phyloP scores from a whole-genome alignment of 78 protist genomes.

The Anaeramoeba ignava region DNA sequence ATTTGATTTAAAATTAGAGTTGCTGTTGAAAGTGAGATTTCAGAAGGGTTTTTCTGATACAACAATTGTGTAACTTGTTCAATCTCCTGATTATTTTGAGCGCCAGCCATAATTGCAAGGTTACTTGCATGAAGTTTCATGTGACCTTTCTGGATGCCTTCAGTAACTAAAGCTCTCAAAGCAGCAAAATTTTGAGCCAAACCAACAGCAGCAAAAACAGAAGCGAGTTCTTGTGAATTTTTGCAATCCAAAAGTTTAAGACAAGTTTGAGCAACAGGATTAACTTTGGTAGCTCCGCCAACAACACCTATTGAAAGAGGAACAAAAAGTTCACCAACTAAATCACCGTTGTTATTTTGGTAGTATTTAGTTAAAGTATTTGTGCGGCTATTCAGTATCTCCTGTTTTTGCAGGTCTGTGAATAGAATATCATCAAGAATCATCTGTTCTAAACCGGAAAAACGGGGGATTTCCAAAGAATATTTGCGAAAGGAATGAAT shows the following conservation, averaged over 20 bases:
- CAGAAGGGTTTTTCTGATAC: no score
- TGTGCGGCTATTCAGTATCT: not conserved
- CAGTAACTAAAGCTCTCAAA: constrained; percentile 12
- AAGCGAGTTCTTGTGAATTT: not conserved
- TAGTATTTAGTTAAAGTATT: not conserved
- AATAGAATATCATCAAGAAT: not conserved
- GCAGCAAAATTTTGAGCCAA: constrained; percentile 34
- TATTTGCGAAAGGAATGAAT: no score
- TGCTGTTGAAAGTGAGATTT: no score
- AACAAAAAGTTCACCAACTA: constrained; percentile 5
- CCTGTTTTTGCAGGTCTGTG: no score
- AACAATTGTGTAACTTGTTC: no score
- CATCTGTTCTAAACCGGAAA: not conserved
- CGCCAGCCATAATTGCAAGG: no score
- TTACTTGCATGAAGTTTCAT: constrained; percentile 23
- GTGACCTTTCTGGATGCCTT: constrained; percentile 33
- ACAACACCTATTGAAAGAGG: constrained; percentile 7
- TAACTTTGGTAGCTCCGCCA: constrained; percentile 8
- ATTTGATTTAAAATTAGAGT: no score
- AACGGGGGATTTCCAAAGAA: not conserved
- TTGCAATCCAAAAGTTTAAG: not conserved
- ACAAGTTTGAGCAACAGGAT: not conserved
- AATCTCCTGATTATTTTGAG: no score
- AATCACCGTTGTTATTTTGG: not conserved
- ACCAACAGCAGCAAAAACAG: constrained; percentile 28